A percentile compares a stretch with the other conserved stretches of the same genome.
Evolutionary conservation across 768 basidiomycete species (phyloP).

Genomic region (Lactarius evosmus): DNA sequence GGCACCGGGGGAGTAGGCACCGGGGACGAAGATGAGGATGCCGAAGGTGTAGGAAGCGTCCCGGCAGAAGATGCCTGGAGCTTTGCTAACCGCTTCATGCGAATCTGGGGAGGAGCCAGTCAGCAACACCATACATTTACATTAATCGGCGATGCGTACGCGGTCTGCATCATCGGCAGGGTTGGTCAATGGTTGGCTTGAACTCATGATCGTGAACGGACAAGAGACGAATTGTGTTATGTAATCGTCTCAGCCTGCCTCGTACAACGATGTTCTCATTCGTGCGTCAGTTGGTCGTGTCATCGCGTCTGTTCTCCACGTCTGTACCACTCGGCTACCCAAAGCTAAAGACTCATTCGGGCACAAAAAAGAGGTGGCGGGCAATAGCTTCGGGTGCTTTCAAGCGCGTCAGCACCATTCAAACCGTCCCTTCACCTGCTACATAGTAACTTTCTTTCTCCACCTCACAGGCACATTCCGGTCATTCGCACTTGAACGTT

Average conservation of each 20-base stretch:
- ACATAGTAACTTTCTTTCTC: background rate
- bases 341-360: slow-evolving; percentile 78
- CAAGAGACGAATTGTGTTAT: background rate
- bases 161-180: slow-evolving; percentile 81
- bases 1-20: slow-evolving; percentile 32
- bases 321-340: slow-evolving; percentile 56
- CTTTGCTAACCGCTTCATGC: slow-evolving; percentile 86
- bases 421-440: background rate
- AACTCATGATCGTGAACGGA: slow-evolving; percentile 27
- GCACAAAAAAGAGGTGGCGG: slow-evolving; percentile 78
- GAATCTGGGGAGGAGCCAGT: slow-evolving; percentile 55
- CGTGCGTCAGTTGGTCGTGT: slow-evolving; percentile 22
- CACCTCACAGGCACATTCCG: slow-evolving; percentile 58
- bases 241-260: slow-evolving; percentile 5
- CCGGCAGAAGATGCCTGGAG: slow-evolving; percentile 50
- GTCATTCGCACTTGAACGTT: slow-evolving; percentile 69
- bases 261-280: slow-evolving; percentile 32
- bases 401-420: slow-evolving; percentile 59
- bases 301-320: slow-evolving; percentile 51
- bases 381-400: slow-evolving; percentile 62
- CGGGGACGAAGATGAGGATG: slow-evolving; percentile 35
- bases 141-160: slow-evolving; percentile 38
- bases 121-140: background rate
- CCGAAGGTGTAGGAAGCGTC: slow-evolving; percentile 35
- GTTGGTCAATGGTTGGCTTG: slow-evolving; percentile 28